These are phyloP conservation scores for Phialocephala sp. DNA, from an alignment of 2,329 filamentous ascomycete species.

Conservation along the genomic window DNA sequence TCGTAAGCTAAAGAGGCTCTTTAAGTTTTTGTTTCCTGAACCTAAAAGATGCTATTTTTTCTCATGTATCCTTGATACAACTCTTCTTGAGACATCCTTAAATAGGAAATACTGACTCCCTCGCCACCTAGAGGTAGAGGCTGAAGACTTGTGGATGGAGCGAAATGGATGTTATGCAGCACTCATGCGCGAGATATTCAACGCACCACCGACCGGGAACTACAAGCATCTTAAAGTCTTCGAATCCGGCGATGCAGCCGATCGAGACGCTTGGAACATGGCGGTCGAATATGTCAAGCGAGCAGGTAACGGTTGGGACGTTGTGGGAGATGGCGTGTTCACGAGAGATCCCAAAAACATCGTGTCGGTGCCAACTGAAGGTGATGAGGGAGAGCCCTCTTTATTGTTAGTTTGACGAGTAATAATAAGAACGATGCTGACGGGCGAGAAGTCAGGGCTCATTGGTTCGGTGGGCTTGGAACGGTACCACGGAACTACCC, in stretches of 20 bases:
- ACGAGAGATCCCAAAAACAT: constrained; percentile 40
- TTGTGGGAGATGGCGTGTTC: constrained; percentile 53
- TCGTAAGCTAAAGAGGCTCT: background rate
- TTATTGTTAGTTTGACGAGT: constrained; percentile 39
- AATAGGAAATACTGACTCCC: too few species aligned
- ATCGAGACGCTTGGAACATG: constrained; percentile 54
- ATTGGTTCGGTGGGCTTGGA: constrained; percentile 39
- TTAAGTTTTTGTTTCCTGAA: too few species aligned
- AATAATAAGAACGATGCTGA: constrained; percentile 11
- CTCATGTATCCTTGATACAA: too few species aligned
- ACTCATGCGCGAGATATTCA: constrained; percentile 41
- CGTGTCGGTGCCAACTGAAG: constrained; percentile 14
- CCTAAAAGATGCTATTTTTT: too few species aligned
- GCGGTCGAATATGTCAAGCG: constrained; percentile 49
- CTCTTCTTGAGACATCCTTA: too few species aligned
- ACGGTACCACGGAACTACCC: constrained; percentile 37
- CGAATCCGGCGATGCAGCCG: constrained; percentile 55
- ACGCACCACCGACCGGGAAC: constrained; percentile 39
- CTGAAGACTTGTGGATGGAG: constrained; percentile 41
- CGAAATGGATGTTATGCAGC: constrained; percentile 41
- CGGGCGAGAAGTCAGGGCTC: constrained; percentile 30
- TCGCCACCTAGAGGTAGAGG: constrained; percentile 32
- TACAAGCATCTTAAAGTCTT: constrained; percentile 54
- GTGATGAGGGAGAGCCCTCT: constrained; percentile 21
- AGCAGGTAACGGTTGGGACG: constrained; percentile 49